These are phyloP conservation scores for Kwoniella shandongensis DNA, from an alignment of 768 basidiomycete genomes.

Conservation along the genomic window DNA sequence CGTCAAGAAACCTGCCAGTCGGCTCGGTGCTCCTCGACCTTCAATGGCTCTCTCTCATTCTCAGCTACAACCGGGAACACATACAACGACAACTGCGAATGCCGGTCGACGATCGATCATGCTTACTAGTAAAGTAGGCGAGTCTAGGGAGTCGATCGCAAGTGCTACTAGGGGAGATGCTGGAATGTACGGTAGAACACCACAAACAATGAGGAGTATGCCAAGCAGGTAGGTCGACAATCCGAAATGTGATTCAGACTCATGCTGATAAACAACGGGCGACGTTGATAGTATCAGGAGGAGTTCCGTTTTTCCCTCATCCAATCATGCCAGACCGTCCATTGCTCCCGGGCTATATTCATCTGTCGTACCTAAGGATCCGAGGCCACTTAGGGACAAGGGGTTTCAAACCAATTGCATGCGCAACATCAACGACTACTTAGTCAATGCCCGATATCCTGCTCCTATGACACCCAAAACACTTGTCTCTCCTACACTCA, in stretches of 20 bases:
- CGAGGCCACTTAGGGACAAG: constrained; percentile 73
- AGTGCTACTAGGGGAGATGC: constrained; percentile 65
- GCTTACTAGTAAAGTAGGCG: constrained; percentile 4
- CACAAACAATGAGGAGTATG: constrained; percentile 59
- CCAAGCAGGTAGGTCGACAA: constrained; percentile 56
- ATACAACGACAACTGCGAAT: constrained; percentile 56
- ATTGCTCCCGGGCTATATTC: constrained; percentile 55
- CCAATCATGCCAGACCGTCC: constrained; percentile 55
- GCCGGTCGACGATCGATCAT: constrained; percentile 65
- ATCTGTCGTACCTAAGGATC: constrained; percentile 62
- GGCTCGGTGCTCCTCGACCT: constrained; percentile 48
- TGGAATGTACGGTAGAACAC: constrained; percentile 67
- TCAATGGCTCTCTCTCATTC: constrained; percentile 42
- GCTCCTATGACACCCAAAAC: constrained; percentile 62
- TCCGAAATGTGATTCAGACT: background rate
- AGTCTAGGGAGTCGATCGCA: constrained; percentile 57
- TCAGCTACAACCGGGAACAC: constrained; percentile 2
- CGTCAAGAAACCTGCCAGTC: constrained; percentile 60
- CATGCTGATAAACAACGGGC: constrained; percentile 15
- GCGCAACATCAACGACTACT: constrained; percentile 69
- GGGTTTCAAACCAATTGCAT: constrained; percentile 69
- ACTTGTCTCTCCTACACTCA: constrained; percentile 74
- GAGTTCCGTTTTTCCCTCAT: constrained; percentile 62
- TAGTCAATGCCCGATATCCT: constrained; percentile 53
- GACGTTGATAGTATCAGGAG: constrained; percentile 65